Conservation (phyloP, 148 eudicot genomes). For the Selenicereus undatus region DNA sequence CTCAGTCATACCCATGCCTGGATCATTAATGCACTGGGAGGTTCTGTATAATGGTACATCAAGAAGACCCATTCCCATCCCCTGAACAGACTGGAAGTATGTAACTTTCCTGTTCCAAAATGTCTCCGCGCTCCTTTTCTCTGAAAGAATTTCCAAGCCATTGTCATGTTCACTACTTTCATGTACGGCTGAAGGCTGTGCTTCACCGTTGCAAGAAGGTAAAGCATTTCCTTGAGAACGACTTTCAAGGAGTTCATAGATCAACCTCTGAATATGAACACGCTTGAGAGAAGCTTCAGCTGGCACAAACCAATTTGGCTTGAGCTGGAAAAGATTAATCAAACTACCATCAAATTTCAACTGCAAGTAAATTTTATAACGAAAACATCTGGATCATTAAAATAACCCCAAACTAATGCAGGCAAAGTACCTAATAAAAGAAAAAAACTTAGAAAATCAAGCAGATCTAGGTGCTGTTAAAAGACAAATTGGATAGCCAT, state of each 20-base stretch:
- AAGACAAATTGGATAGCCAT: too few species aligned
- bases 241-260: slow-evolving; percentile 52
- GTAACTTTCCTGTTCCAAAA: slow-evolving; percentile 32
- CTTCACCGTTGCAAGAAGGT: slow-evolving; percentile 31
- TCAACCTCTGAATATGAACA: slow-evolving; percentile 57
- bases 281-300: slow-evolving; percentile 86
- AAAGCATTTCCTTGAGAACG: slow-evolving; percentile 35
- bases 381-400: not conserved
- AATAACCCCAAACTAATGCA: not conserved
- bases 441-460: too few species aligned
- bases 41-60: slow-evolving; percentile 34
- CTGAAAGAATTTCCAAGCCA: slow-evolving; percentile 39
- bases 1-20: slow-evolving; percentile 47
- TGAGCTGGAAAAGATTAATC: slow-evolving; percentile 52
- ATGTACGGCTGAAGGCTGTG: slow-evolving; percentile 23
- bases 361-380: not conserved
- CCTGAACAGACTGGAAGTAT: slow-evolving; percentile 37
- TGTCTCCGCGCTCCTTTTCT: slow-evolving; percentile 38
- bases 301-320: slow-evolving; percentile 69
- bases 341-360: slow-evolving; percentile 3
- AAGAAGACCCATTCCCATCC: slow-evolving; percentile 51
- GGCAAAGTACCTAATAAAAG: not conserved
- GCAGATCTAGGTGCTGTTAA: not conserved
- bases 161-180: slow-evolving; percentile 34
- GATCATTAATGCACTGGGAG: slow-evolving; percentile 36